Base-by-base conservation (phyloP, 2,329 filamentous ascomycete genomes). In the Colletotrichum simmondsii region DNA sequence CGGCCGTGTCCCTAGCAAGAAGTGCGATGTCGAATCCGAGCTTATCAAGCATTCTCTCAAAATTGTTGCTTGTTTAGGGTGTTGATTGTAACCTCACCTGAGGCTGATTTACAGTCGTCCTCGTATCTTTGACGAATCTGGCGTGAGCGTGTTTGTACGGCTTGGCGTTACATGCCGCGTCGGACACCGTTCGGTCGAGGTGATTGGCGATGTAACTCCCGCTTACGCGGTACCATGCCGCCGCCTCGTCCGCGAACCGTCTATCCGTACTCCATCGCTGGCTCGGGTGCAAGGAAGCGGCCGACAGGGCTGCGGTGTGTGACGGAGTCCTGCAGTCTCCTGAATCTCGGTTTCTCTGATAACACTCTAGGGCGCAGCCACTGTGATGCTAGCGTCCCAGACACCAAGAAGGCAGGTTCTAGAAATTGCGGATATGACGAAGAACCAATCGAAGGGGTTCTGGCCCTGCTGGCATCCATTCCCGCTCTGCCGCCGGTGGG, bases 101-200 rank as follows among this genome's bases (percentile, higher is more conserved):
- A 22, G 42, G 42, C 42, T 49, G 8, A 49, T 22, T n/a, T 2
- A 19, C 42, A 22, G 42, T 7, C 42, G 19, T 22, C 19, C 12
- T 49, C 42, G 42, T 49, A 49, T 49, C 42, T 49, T 49, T 49
- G 19, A 11, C 42, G 42, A 49, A 49, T 22, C 19, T 49, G 19
- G 42, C 19, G 19, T 10, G 19, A 22, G 42, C 19, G 42, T 49
- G 42, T 28, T 52, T 32, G 42, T 32, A 56, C 54, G 22, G 28
- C 16, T 30, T 46, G 28, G 24, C 58, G 46, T 57, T 22, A 19
- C 26, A 52, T 62, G 68, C 64, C 68, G 57, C 46, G 22, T 60
- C 68, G 64, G 68, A 62, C 37, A 19, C 68, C 56, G 63, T 53
- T 66, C 68, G 62, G 68, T 66, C 68, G 24, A 60, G 49, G 16